These are phyloP conservation scores for Aspergillus avenaceus DNA, from an alignment of 495 filamentous ascomycete species.

Conservation along the genomic window DNA sequence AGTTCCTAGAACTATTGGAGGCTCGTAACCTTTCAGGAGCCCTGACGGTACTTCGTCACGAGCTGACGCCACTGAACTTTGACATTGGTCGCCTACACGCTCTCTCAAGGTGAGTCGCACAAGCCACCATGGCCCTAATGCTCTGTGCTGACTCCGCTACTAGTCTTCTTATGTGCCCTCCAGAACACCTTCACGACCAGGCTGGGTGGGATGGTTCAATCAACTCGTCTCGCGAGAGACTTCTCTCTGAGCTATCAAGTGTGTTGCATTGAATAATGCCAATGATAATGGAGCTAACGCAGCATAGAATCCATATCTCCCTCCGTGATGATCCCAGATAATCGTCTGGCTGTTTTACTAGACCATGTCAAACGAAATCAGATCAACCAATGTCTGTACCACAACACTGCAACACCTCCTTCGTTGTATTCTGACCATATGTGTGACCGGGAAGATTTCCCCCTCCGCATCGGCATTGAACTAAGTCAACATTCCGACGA, in stretches of 20 bases:
- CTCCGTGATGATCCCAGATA: constrained; percentile 96
- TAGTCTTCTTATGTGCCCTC: constrained; percentile 84
- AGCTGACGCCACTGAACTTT: constrained; percentile 83
- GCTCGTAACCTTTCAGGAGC: constrained; percentile 66
- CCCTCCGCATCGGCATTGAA: constrained; percentile 59
- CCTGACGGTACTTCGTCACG: constrained; percentile 74
- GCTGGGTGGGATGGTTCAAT: constrained; percentile 86
- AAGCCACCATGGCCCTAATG: constrained; percentile 1
- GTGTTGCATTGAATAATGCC: constrained; percentile 21
- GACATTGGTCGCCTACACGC: constrained; percentile 72
- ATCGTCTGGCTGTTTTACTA: constrained; percentile 81
- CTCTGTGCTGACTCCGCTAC: constrained; percentile 5
- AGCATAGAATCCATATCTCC: constrained; percentile 80
- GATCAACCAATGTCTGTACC: constrained; percentile 80
- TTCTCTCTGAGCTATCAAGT: constrained; percentile 85
- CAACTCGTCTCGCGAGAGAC: constrained; percentile 65
- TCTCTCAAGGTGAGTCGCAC: constrained; percentile 64
- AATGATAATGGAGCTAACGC: constrained; percentile 1
- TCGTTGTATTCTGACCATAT: constrained; percentile 86
- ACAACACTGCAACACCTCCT: constrained; percentile 73
- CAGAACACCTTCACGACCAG: constrained; percentile 74
- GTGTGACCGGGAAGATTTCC: constrained; percentile 79
- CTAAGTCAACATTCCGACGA: constrained; percentile 76
- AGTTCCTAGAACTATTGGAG: constrained; percentile 90
- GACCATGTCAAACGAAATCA: constrained; percentile 77